Conservation (phyloP, 2,329 filamentous ascomycete species). For the Colletotrichum noveboracense region DNA sequence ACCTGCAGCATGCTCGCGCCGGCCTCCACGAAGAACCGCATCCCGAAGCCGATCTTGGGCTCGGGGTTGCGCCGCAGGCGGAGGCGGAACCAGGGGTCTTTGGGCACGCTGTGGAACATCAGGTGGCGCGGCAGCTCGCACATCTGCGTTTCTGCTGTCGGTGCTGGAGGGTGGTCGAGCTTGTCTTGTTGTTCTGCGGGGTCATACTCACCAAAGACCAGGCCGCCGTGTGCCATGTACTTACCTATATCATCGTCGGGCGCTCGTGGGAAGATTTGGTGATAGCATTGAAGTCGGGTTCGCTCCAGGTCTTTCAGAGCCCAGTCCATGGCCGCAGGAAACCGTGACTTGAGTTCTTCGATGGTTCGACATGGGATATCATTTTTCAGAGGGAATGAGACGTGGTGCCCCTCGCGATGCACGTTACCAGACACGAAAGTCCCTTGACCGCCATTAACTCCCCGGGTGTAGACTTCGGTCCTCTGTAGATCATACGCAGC, state of each 20-base stretch:
- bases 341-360: neutral
- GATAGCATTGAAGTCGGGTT: neutral
- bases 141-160: neutral
- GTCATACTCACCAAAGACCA: neutral
- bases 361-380: neutral
- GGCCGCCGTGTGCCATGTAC: slow-evolving; percentile 2
- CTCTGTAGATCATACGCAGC: slow-evolving; percentile 8
- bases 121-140: neutral
- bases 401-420: neutral
- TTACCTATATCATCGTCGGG: neutral
- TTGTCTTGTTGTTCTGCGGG: neutral
- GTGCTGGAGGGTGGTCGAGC: neutral
- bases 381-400: neutral
- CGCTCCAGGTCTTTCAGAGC: neutral
- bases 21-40: slow-evolving; percentile 1
- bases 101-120: slow-evolving; percentile 4
- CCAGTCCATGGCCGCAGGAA: neutral
- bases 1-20: neutral
- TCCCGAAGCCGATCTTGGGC: neutral
- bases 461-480: slow-evolving; percentile 6
- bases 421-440: neutral
- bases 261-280: neutral
- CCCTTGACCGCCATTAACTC: neutral
- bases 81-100: neutral
- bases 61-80: neutral